Conservation (phyloP, 2,329 filamentous ascomycete genomes). For the Penicillium griseofulvum region DNA sequence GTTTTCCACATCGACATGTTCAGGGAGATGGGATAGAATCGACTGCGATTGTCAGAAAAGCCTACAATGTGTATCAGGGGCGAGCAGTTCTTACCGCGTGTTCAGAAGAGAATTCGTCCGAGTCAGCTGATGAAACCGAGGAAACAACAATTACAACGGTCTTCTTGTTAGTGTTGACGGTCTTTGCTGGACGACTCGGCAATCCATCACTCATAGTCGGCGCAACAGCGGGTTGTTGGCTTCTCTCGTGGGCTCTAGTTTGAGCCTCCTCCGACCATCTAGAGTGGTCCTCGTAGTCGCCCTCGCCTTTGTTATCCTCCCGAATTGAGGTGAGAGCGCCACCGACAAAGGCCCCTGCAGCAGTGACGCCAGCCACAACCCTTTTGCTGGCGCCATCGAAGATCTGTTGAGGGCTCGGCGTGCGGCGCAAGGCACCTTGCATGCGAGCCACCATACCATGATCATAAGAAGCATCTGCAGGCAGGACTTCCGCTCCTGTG, state of each 20-base stretch:
- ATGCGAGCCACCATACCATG: constrained; percentile 70
- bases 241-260: constrained; percentile 51
- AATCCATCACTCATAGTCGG: constrained; percentile 32
- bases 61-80: not conserved
- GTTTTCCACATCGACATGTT: constrained; percentile 68
- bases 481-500: constrained; percentile 32
- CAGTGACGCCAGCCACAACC: constrained; percentile 76
- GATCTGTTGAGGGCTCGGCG: constrained; percentile 83
- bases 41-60: constrained; percentile 53
- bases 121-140: constrained; percentile 60
- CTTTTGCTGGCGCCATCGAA: constrained; percentile 79
- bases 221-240: constrained; percentile 24
- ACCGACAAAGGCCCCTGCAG: constrained; percentile 77
- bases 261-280: constrained; percentile 90
- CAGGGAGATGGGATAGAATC: constrained; percentile 83
- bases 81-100: constrained; percentile 67
- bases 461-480: constrained; percentile 43
- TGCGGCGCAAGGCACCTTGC: constrained; percentile 75
- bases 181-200: constrained; percentile 35
- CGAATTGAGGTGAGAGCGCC: constrained; percentile 79
- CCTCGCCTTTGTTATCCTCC: constrained; percentile 75
- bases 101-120: constrained; percentile 62
- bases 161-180: constrained; percentile 57
- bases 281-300: constrained; percentile 79
- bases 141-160: constrained; percentile 87